Conservation (phyloP, 1,284 basidiomycete genomes). For the Sphagnurus paluster region DNA sequence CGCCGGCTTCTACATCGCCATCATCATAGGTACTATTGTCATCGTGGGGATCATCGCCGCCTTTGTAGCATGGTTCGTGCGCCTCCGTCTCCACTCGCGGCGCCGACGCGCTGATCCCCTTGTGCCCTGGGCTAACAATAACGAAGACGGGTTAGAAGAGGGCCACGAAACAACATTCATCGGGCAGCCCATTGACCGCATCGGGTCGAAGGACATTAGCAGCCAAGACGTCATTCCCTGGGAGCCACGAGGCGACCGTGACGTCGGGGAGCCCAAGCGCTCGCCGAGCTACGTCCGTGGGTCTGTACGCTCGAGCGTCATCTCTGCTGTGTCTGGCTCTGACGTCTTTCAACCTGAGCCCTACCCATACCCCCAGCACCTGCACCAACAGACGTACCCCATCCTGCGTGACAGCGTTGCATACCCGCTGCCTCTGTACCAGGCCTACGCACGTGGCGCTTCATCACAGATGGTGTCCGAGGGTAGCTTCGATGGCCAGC, state of each 20-base stretch:
- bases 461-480: constrained; percentile 5
- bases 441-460: constrained; percentile 14
- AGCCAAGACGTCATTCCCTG: constrained; percentile 29
- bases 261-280: constrained; percentile 37
- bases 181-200: constrained; percentile 13
- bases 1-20: constrained; percentile 43
- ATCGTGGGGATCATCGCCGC: constrained; percentile 39
- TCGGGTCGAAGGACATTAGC: constrained; percentile 20
- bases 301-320: constrained; percentile 14
- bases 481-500: constrained; percentile 15
- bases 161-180: constrained; percentile 20
- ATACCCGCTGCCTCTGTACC: constrained; percentile 22
- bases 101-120: constrained; percentile 29
- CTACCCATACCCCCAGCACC: constrained; percentile 2
- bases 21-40: constrained; percentile 42
- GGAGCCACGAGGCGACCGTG: constrained; percentile 36
- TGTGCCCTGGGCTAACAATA: constrained; percentile 35
- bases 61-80: constrained; percentile 40
- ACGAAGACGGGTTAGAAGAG: constrained; percentile 25
- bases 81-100: constrained; percentile 34
- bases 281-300: constrained; percentile 23
- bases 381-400: constrained; percentile 6
- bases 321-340: no score
- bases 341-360: no score
- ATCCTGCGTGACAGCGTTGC: constrained; percentile 19